Evolutionary conservation across 2,329 filamentous ascomycete species (phyloP).

Genomic region (Didymellaceae sp.): DNA sequence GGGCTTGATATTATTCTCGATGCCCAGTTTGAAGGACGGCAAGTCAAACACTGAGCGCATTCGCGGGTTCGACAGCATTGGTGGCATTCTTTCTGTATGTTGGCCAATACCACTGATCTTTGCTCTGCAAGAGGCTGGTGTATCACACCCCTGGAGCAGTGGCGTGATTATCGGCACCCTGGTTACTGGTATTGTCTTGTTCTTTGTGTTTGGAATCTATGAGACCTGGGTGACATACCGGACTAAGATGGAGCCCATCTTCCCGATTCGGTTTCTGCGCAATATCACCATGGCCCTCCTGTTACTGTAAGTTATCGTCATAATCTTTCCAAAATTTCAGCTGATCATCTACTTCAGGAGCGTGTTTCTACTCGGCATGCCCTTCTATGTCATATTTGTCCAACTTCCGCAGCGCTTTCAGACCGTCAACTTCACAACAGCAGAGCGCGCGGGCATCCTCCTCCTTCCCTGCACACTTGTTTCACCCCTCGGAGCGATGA

Average conservation of each 20-base stretch:
- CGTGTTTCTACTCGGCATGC: conserved; percentile 38
- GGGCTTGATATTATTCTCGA: conserved; percentile 32
- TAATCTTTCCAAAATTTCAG: too few relatives aligned
- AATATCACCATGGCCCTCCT: conserved; percentile 32
- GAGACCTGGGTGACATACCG: conserved; percentile 38
- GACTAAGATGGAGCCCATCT: conserved; percentile 35
- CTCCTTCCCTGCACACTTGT: conserved; percentile 37
- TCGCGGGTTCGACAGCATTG: conserved; percentile 36
- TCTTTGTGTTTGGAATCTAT: conserved; percentile 36
- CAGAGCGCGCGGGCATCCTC: conserved; percentile 40
- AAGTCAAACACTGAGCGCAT: conserved; percentile 37
- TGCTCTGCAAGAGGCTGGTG: conserved; percentile 41
- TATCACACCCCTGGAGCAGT: conserved; percentile 34
- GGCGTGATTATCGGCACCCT: conserved; percentile 40
- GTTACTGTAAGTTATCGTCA: conserved; percentile 24
- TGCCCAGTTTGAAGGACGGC: conserved; percentile 34
- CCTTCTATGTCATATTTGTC: conserved; percentile 38
- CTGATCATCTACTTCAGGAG: conserved; percentile 21
- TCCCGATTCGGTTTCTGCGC: conserved; percentile 36
- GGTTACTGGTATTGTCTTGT: conserved; percentile 29
- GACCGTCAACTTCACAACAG: conserved; percentile 38
- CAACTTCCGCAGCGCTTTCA: conserved; percentile 45
- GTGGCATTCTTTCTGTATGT: conserved; percentile 37
- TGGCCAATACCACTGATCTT: conserved; percentile 44
- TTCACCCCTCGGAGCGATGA: conserved; percentile 38